phyloP scores from a whole-genome alignment of 2,329 filamentous ascomycete species.

The Botrytis aclada region DNA sequence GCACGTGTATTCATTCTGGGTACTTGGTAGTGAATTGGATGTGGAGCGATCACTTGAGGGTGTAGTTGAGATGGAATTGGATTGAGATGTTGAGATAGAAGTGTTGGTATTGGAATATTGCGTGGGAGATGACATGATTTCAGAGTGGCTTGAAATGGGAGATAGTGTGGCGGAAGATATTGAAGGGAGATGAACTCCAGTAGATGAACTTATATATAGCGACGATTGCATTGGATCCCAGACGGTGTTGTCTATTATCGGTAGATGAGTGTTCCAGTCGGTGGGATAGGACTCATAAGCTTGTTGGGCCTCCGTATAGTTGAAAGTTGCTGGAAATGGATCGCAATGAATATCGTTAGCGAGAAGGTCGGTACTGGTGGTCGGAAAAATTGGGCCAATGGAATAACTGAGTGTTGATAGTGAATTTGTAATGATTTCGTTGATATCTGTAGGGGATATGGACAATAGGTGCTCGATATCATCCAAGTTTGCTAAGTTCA shows the following conservation, averaged over 20 bases:
- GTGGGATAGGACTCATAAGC: not conserved
- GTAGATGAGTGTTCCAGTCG: not conserved
- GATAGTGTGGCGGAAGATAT: not conserved
- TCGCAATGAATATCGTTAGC: not conserved
- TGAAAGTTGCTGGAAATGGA: not conserved
- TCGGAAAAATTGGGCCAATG: not conserved
- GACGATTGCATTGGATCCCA: not conserved
- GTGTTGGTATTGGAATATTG: not conserved
- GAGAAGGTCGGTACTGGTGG: not conserved
- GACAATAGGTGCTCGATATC: not conserved
- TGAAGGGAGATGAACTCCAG: not conserved
- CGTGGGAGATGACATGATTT: not conserved
- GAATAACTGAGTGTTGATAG: not conserved
- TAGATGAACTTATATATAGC: not conserved
- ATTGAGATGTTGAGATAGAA: not conserved
- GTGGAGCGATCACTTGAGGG: not conserved
- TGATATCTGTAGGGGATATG: not conserved
- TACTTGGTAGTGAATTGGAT: not conserved
- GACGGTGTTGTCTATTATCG: not conserved
- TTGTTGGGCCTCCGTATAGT: not conserved
- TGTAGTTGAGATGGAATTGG: not conserved
- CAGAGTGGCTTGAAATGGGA: not conserved
- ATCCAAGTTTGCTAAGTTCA: not conserved
- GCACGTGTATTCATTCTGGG: conserved; percentile 6
- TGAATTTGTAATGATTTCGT: not conserved